Evolutionary conservation across 2,329 filamentous ascomycete species (phyloP), one percentile per base, ranked within the genome.

Genomic region (Exserohilum rostratum): DNA sequence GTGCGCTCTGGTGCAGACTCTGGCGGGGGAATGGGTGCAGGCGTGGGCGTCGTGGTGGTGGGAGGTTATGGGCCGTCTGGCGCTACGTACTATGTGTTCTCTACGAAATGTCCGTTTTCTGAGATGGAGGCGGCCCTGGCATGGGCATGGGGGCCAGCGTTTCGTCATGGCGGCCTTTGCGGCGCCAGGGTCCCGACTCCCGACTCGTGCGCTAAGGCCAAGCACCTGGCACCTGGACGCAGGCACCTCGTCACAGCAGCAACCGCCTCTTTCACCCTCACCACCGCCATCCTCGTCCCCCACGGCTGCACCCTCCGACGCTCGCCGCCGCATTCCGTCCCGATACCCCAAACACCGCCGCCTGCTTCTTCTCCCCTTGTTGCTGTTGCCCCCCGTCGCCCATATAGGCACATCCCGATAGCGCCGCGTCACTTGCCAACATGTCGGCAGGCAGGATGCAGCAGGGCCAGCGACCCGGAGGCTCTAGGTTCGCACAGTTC

Each of bases 401-500:
- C 27, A 11, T 30, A 43, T 25, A 43, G 35, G 44, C 53, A 51
- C 58, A 38, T 38, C 38, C 58, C 53, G 55, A 50, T 57, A 60
- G 60, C 62, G 59, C 66, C 64, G 62, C 62, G 57, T 63, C 68
- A 62, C 54, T 56, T 57, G 70, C 42, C 43, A 46, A 18, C 76
- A 98, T 98, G 93, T 90, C 93, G 79, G 85, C 90, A 35, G 43
- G 43, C 77, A 87, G 92, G 87, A 87, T 87, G 80, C 87, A 83
- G 86, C 88, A 87, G 86, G 83, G 83, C 73, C 82, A 81, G 71
- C 82, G 86, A 64, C 83, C 85, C 57, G 84, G 84, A 71, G 85
- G 72, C 62, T 73, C 90, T 79, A 88, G 93, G 73, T 98, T 99
- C 79, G 93, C 95, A 71, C 95, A 99, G 84, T 99, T 99, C 82